Base-by-base conservation (phyloP, 2,329 filamentous ascomycete species). In the Lachnellula hyalina region DNA sequence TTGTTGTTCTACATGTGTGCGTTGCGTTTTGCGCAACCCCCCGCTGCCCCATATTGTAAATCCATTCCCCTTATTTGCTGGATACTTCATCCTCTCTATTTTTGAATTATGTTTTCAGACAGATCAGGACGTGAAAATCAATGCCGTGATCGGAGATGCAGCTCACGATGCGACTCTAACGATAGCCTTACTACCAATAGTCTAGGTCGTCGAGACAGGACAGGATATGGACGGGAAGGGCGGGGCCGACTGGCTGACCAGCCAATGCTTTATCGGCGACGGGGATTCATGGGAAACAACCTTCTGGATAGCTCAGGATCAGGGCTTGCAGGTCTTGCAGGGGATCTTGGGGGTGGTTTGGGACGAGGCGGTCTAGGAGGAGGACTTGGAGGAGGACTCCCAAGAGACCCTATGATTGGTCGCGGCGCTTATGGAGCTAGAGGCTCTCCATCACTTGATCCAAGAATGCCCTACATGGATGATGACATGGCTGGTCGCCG, bases 251-350 rank as follows among this genome's bases (percentile, higher is more conserved):
- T 50, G 21, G 52, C 49, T 17, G 54, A 57, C 14, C 32, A 34
- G 25, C 44, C 52, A 11, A 51, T 55, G 55, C 42, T 56, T 12
- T 47, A 52, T n/a, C 47, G 47, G 15, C 12, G 57, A 44, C 49
- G 52, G 14, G 57, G 47, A 32, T 52, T 55, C 9, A 54, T 52
- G 23, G 40, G 47, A 21, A 44, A 44, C 12, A 49, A 52, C 47
- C 36, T 56, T n/a, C 44, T 57, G 15, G 53, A 55, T 23, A 40
- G 55, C 9, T 36, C 57, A 17, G 46, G 48, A n/a, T n/a, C 15
- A n/a, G 32, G 42, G 23, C 15, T 21, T 48, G 49, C 35, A 19
- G 42, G 23, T 23, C 12, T 52, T n/a, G 50, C 12, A 15, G 47
- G 47, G 34, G 32, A 23, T 25, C 21, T 28, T 28, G 46, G 38